phyloP scores from a whole-genome alignment of 805 yeast species.

The Grigorovia transvaalensis region DNA sequence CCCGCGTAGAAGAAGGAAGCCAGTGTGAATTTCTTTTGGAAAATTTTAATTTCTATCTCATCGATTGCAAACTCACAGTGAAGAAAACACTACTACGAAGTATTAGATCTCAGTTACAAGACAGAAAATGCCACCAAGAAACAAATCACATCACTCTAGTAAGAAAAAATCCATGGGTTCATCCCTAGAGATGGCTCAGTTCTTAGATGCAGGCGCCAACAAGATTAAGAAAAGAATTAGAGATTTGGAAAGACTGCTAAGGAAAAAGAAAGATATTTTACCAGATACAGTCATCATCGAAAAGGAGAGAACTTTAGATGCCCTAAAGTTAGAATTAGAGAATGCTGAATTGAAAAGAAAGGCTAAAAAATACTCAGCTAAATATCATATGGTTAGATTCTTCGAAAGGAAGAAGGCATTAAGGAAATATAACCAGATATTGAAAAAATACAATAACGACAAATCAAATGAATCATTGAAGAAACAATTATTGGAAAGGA shows the following conservation, averaged over 20 bases:
- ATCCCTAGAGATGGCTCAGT: constrained; percentile 30
- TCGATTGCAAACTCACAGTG: too few relatives aligned
- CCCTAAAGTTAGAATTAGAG: constrained; percentile 48
- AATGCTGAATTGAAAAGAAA: constrained; percentile 36
- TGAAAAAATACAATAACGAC: constrained; percentile 24
- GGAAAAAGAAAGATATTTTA: constrained; percentile 40
- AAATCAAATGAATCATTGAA: constrained; percentile 14
- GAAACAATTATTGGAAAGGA: constrained; percentile 38
- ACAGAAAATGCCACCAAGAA: constrained; percentile 2
- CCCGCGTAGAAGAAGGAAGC: not conserved
- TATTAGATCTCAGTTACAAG: not conserved
- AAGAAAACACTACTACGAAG: not conserved
- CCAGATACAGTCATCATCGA: constrained; percentile 57
- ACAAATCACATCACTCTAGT: constrained; percentile 1
- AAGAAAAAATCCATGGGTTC: constrained; percentile 12
- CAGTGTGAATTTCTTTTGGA: not conserved
- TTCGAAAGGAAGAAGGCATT: constrained; percentile 82
- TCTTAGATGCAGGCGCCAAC: constrained; percentile 33
- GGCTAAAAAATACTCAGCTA: constrained; percentile 47
- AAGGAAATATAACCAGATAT: constrained; percentile 48
- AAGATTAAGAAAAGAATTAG: constrained; percentile 78
- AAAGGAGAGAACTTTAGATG: constrained; percentile 67
- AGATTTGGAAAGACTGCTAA: constrained; percentile 65
- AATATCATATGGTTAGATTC: constrained; percentile 88
- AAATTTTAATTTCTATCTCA: not conserved